These are phyloP conservation scores for Fusarium torulosum DNA, from an alignment of 2,329 filamentous ascomycete genomes.

Conservation along the genomic window DNA sequence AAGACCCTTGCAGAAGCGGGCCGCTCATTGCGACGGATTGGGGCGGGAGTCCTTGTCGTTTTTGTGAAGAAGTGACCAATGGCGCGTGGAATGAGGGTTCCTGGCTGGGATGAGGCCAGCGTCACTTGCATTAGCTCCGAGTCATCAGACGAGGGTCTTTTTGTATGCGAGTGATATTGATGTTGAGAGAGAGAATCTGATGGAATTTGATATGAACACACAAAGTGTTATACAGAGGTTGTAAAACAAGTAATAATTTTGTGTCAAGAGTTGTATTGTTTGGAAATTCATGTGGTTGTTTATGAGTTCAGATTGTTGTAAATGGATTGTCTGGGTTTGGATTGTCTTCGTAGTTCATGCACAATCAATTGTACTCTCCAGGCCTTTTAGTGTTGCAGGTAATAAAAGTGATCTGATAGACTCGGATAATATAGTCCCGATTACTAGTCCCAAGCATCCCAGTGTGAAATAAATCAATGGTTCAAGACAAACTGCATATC, in stretches of 20 bases:
- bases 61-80: constrained; percentile 43
- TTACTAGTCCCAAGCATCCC: background rate
- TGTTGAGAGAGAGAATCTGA: background rate
- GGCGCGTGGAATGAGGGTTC: constrained; percentile 24
- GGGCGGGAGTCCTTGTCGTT: constrained; percentile 33
- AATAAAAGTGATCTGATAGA: constrained; percentile 21
- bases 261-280: background rate
- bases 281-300: background rate
- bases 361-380: background rate
- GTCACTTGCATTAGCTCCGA: constrained; percentile 48
- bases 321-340: too few relatives aligned
- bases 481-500: background rate
- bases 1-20: constrained; percentile 47
- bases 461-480: constrained; percentile 1
- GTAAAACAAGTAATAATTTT: too few relatives aligned
- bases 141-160: constrained; percentile 38
- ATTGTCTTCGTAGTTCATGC: too few relatives aligned
- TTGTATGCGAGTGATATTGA: constrained; percentile 19
- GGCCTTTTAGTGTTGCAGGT: constrained; percentile 3
- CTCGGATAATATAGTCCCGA: constrained; percentile 12
- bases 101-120: constrained; percentile 46
- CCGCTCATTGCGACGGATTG: constrained; percentile 43
- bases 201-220: background rate
- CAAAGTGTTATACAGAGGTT: too few relatives aligned
- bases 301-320: too few relatives aligned